phyloP scores from a whole-genome alignment of 345 rosid species.

The Viola odorata region DNA sequence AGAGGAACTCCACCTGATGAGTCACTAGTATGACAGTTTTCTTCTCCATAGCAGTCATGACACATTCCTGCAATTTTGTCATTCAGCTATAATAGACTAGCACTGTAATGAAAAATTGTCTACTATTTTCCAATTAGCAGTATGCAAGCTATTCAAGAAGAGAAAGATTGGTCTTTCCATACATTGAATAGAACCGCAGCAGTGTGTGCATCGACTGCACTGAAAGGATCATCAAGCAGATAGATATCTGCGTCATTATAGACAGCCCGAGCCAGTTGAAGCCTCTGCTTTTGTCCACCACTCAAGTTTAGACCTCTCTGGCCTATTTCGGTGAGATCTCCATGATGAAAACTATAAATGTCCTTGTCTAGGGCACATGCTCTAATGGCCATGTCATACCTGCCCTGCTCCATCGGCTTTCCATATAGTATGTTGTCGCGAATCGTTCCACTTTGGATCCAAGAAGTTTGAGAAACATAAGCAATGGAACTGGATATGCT shows the following conservation, averaged over 20 bases:
- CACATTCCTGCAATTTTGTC: conserved; percentile 56
- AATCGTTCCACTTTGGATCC: conserved; percentile 84
- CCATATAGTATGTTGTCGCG: conserved; percentile 68
- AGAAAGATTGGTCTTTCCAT: no score
- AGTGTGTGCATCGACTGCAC: conserved; percentile 82
- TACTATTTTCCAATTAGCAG: neutral
- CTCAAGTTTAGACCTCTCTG: conserved; percentile 85
- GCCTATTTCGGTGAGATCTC: conserved; percentile 63
- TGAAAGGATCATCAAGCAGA: conserved; percentile 79
- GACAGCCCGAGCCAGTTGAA: conserved; percentile 66
- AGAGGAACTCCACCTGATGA: conserved; percentile 83
- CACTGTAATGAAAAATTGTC: neutral
- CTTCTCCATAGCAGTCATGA: conserved; percentile 41
- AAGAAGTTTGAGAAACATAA: conserved; percentile 70
- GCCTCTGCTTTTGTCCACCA: conserved; percentile 83
- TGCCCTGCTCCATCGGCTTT: conserved; percentile 49
- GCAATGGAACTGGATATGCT: conserved; percentile 49
- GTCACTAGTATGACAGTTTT: conserved; percentile 75
- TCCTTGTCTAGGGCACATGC: conserved; percentile 74
- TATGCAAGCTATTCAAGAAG: neutral
- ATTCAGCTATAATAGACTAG: neutral
- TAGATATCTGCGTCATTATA: conserved; percentile 70
- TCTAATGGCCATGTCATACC: conserved; percentile 31
- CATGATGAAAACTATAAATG: conserved; percentile 40
- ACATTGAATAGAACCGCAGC: conserved; percentile 67